phyloP scores from a whole-genome alignment of 345 rosid genomes.

The Eucalyptus curtisii region DNA sequence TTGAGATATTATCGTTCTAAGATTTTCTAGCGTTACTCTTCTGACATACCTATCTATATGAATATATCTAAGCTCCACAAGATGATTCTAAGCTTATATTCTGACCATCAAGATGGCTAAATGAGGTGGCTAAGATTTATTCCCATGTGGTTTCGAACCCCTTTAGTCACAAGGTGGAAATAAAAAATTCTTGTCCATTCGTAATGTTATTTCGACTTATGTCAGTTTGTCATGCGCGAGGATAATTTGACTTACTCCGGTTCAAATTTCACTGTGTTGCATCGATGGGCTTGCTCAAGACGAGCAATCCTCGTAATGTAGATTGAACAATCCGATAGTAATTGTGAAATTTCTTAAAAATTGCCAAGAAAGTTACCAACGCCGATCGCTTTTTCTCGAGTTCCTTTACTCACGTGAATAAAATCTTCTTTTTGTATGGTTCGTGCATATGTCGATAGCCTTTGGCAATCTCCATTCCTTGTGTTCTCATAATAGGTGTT shows the following conservation, averaged over 20 bases:
- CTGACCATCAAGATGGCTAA: background rate
- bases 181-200: too few relatives aligned
- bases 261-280: background rate
- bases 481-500: background rate
- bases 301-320: background rate
- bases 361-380: background rate
- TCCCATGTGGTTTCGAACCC: background rate
- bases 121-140: background rate
- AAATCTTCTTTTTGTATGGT: background rate
- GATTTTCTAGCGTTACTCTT: background rate
- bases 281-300: background rate
- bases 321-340: too few relatives aligned
- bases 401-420: background rate
- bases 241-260: background rate
- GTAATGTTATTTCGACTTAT: background rate
- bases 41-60: background rate
- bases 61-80: background rate
- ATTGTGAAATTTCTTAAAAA: background rate
- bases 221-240: background rate
- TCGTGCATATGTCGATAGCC: background rate
- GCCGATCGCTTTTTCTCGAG: background rate
- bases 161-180: background rate
- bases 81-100: background rate
- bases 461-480: background rate
- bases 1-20: fast-evolving